Conservation (phyloP, 1,284 basidiomycete species). For the Leccinum laetum region DNA sequence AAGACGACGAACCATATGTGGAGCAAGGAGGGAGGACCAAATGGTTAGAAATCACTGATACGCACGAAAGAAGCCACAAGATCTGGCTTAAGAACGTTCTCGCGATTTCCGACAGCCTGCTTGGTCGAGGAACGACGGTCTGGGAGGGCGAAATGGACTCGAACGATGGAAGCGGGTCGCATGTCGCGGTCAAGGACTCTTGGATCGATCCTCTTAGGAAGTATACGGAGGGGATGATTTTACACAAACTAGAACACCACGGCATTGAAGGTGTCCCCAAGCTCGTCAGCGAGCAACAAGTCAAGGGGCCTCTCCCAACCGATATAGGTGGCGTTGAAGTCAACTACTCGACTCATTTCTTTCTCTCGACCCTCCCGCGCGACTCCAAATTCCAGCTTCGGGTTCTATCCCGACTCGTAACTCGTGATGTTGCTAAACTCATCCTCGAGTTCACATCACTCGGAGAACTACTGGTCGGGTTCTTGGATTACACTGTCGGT, state of each 20-base stretch:
- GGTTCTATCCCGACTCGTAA: not conserved
- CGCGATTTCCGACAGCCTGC: conserved; percentile 4
- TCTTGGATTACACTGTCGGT: not conserved
- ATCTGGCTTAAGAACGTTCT: not conserved
- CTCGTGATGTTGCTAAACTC: not conserved
- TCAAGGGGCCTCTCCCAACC: not conserved
- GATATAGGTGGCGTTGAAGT: not conserved
- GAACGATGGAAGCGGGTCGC: not conserved
- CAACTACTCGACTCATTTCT: not conserved
- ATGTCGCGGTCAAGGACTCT: not conserved
- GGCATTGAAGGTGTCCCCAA: not conserved
- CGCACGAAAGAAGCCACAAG: not conserved
- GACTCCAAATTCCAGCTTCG: not conserved
- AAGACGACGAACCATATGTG: not conserved
- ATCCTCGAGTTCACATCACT: not conserved
- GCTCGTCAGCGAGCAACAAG: not conserved
- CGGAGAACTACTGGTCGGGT: not conserved
- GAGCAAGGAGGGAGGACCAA: not conserved
- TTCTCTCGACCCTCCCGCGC: not conserved
- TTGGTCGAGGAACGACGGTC: conserved; percentile 5
- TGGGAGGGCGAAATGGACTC: conserved; percentile 7
- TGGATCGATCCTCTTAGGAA: conserved; percentile 12
- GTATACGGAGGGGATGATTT: conserved; percentile 7
- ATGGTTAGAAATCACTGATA: not conserved
- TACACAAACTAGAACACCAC: not conserved